These are phyloP conservation scores for Berberis thunbergii DNA, from an alignment of 164 flowering plant genomes.

Conservation along the genomic window DNA sequence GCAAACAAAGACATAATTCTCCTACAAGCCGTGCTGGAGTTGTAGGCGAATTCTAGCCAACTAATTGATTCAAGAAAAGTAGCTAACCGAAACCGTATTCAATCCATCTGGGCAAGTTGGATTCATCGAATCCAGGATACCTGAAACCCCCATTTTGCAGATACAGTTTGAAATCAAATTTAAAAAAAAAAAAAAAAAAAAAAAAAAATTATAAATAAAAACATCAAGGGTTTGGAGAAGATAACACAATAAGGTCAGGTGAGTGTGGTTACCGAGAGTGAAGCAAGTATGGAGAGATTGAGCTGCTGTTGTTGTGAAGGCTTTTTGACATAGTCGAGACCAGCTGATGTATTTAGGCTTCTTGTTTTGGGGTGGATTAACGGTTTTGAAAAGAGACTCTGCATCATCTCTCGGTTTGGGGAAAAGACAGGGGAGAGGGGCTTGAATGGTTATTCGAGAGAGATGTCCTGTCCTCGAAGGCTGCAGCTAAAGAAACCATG, in stretches of 20 bases:
- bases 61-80: constrained; percentile 57
- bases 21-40: constrained; percentile 66
- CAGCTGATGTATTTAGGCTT: constrained; percentile 7
- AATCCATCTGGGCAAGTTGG: constrained; percentile 83
- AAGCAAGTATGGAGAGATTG: constrained; percentile 89
- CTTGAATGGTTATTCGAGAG: too few relatives aligned
- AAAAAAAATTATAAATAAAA: neutral
- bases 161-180: neutral
- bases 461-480: too few relatives aligned
- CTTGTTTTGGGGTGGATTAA: constrained; percentile 2
- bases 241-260: neutral
- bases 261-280: constrained; percentile 46
- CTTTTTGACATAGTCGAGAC: constrained; percentile 14
- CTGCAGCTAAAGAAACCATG: too few relatives aligned
- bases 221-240: too few relatives aligned
- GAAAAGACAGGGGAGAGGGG: neutral
- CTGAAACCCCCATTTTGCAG: constrained; percentile 24
- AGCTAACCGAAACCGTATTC: constrained; percentile 66
- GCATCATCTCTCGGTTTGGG: neutral
- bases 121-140: constrained; percentile 90
- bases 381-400: constrained; percentile 1
- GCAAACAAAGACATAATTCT: neutral
- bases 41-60: constrained; percentile 32
- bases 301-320: constrained; percentile 34
- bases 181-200: neutral